Evolutionary conservation across 228 moss, liverwort and hornwort genomes (phyloP).

Genomic region (Sphagnum magellanicum): DNA sequence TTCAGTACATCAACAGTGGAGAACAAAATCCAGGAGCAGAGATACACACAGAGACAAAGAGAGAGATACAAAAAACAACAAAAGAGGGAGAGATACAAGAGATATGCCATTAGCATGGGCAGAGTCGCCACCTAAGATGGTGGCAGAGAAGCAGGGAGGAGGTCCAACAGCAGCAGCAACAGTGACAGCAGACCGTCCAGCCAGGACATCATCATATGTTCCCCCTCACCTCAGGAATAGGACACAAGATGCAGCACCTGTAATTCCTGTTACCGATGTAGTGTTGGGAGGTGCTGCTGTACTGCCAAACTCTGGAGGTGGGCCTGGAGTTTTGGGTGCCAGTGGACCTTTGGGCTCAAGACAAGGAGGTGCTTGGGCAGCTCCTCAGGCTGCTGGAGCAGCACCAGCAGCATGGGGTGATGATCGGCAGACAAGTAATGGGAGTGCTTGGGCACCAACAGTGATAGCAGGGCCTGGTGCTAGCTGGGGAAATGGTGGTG

Average conservation of each 20-base stretch:
- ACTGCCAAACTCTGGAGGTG: slow-evolving; percentile 19
- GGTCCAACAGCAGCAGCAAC: background rate
- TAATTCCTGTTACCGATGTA: slow-evolving; percentile 21
- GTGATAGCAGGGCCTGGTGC: slow-evolving; percentile 44
- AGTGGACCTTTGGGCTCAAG: slow-evolving; percentile 25
- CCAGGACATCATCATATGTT: slow-evolving; percentile 57
- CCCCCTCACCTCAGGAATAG: slow-evolving; percentile 95
- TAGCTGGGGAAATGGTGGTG: slow-evolving; percentile 48
- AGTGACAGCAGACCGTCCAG: background rate
- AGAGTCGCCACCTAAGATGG: background rate
- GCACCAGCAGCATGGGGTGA: background rate
- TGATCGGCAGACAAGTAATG: background rate
- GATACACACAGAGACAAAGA: too few relatives aligned
- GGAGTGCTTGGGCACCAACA: slow-evolving; percentile 29
- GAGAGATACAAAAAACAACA: too few relatives aligned
- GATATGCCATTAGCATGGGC: background rate
- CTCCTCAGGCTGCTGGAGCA: background rate
- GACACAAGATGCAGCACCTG: slow-evolving; percentile 34
- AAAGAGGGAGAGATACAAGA: background rate
- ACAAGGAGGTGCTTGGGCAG: slow-evolving; percentile 14
- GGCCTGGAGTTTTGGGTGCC: slow-evolving; percentile 23
- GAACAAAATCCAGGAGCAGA: too few relatives aligned
- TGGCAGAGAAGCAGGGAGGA: background rate
- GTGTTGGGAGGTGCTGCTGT: slow-evolving; percentile 2
- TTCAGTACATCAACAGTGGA: too few relatives aligned